phyloP scores from a whole-genome alignment of 78 protist species.

The Cavenderia fasciculata region DNA sequence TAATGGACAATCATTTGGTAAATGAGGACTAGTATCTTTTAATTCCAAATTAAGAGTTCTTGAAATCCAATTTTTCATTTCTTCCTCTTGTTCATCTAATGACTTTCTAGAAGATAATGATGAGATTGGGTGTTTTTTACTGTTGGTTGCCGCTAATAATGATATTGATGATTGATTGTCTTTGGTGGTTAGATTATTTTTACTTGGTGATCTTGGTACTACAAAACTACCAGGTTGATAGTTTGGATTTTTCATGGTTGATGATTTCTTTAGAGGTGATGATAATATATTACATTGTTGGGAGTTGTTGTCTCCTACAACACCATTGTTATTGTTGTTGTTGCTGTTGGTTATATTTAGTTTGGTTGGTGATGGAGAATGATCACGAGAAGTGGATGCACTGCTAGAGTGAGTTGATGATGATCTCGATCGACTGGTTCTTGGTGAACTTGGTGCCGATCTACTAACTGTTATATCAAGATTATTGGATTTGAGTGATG shows the following conservation, averaged over 20 bases:
- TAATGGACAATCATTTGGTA: background rate
- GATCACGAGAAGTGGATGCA: no score
- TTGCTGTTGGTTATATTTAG: no score
- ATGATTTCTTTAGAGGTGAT: background rate
- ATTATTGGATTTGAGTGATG: no score
- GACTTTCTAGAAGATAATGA: background rate
- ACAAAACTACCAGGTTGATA: background rate
- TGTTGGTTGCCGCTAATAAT: background rate
- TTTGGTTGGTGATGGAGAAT: no score
- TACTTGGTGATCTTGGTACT: background rate
- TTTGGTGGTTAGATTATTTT: background rate
- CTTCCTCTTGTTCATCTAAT: conserved; percentile 14
- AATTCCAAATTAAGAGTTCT: background rate
- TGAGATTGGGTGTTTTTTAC: no score
- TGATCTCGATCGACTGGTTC: background rate
- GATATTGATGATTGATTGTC: background rate
- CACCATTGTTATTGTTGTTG: no score
- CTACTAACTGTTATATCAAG: no score
- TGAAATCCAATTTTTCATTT: conserved; percentile 34
- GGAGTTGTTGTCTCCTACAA: no score
- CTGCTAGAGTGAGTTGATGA: background rate
- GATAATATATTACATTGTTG: no score
- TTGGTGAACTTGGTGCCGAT: no score
- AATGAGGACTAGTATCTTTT: background rate
- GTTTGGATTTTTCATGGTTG: background rate